These are phyloP conservation scores for Suhomyces vadensis DNA, from an alignment of 805 yeast species.

Conservation along the genomic window DNA sequence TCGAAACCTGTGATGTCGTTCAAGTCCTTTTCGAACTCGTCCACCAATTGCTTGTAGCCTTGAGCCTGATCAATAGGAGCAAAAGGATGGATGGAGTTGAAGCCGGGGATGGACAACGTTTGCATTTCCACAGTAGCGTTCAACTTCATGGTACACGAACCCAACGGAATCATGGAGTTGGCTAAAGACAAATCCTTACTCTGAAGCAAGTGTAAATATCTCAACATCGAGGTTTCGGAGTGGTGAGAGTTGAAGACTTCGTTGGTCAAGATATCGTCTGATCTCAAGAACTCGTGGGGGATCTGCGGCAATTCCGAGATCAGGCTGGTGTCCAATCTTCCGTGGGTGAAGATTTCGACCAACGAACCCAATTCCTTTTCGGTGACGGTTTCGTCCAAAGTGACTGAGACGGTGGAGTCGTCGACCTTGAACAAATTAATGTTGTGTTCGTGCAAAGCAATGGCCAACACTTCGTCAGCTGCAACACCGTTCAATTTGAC, in stretches of 20 bases:
- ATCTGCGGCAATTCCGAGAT: slow-evolving; percentile 48
- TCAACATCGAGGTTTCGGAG: slow-evolving; percentile 91
- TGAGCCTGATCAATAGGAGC: slow-evolving; percentile 86
- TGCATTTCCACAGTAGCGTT: slow-evolving; percentile 95
- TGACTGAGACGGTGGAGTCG: slow-evolving; percentile 63
- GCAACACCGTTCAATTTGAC: slow-evolving; percentile 51
- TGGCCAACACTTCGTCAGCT: slow-evolving; percentile 56
- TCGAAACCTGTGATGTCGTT: slow-evolving; percentile 92
- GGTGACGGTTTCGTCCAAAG: slow-evolving; percentile 87
- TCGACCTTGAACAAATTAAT: slow-evolving; percentile 77
- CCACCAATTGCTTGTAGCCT: slow-evolving; percentile 77
- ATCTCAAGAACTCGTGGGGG: slow-evolving; percentile 52
- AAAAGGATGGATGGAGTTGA: slow-evolving; percentile 86
- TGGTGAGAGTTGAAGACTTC: slow-evolving; percentile 85
- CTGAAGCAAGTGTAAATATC: slow-evolving; percentile 85
- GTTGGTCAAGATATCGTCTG: slow-evolving; percentile 62
- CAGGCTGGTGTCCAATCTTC: slow-evolving; percentile 15
- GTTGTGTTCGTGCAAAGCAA: slow-evolving; percentile 60
- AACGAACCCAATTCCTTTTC: slow-evolving; percentile 59
- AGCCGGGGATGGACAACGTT: slow-evolving; percentile 93
- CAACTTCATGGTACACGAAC: slow-evolving; percentile 97
- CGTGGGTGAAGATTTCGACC: slow-evolving; percentile 58
- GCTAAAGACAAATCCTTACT: slow-evolving; percentile 88
- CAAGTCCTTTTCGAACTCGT: slow-evolving; percentile 78
- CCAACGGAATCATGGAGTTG: slow-evolving; percentile 95